Evolutionary conservation across 371 early-diverging fungal genomes (phyloP), one percentile per base, ranked within the genome.

Genomic region (Mortierella sp.): DNA sequence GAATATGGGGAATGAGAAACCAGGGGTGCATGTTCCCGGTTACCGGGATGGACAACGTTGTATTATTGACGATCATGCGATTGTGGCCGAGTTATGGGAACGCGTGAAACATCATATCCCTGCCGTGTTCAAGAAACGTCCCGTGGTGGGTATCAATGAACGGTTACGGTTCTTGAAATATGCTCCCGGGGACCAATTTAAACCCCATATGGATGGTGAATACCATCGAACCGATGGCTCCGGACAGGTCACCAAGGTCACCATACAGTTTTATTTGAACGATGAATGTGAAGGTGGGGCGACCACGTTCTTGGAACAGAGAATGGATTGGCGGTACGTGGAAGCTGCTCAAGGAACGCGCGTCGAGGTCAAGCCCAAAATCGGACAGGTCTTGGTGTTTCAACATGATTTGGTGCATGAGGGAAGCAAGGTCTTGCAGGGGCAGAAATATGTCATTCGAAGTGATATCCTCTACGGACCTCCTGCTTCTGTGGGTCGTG

Each of bases 121-220:
- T 0, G 31, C 48, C 3, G 53, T 39, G 0, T 79, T 55, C 45
- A 13, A 62, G 28, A 47, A 43, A 2, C 46, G 78, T 2, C 63
- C 80, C 2, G 71, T 65, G 5, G 51, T 76, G n/a, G 73, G 81
- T 10, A 57, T 84, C 50, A 85, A 85, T 50, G 84, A 85, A 48
- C 83, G 86, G 1, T 66, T 85, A n/a, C 62, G 86, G 13, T 82
- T 85, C 58, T 60, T 85, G 31, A 79, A 79, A 55, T 85, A 85
- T 46, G 38, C 21, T 7, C 80, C 81, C 1, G 80, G 78, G 2
- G 82, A 84, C 56, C n/a, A 58, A n/a, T 85, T 85, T 47, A 54
- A 60, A 43, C 61, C 70, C 0, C 86, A 85, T 54, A 65, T 62
- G 59, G 86, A 85, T 67, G 86, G 86, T 4, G 58, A 54, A 8